Base-by-base conservation (phyloP, 257 asterid genomes). In the Solanum pennellii region DNA sequence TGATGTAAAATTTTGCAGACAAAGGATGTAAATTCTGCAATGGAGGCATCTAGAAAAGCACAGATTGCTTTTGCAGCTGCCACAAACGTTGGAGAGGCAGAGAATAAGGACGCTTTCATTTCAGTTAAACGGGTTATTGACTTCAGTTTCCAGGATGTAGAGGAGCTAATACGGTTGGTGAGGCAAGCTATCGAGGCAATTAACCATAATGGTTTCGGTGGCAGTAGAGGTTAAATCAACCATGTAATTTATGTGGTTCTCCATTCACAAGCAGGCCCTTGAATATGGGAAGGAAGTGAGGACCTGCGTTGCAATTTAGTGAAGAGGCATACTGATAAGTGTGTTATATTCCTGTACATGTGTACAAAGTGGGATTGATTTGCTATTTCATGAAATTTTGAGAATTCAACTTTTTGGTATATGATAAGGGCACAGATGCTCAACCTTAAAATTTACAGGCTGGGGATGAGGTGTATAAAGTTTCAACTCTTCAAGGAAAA, bases 21-120 rank as follows among this genome's bases (percentile, higher is more conserved):
- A 13, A 93, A 91, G 88, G 95, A 94, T 86, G 94, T 90, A 65
- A 92, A 87, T 88, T 92, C 90, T 90, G 99, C 98, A 52, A 94
- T 97, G 98, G 99, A 94, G 89, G 98, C 99, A 82, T 88, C 96
- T 87, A 93, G 88, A 87, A 94, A 92, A 89, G 89, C 98, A 62
- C 96, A 88, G 83, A 91, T 87, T 82, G 90, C 93, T 41, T 94
- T 91, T 89, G 92, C 94, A 87, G 96, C 96, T 77, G 95, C 98
- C 87, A 90, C 76, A 73, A 90, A 87, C 66, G 91, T 92, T 25
- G 94, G 88, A 86, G 90, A 92, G 91, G 90, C 95, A 42, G 93
- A 84, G 89, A 90, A 92, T 42, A 93, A 91, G 89, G 98, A 95
- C 41, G 94, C 90, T 68, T 89, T 94, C 29, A 82, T 59, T 82